Evolutionary conservation across 768 basidiomycete species (phyloP).

Genomic region (Tricholoma furcatifolium): DNA sequence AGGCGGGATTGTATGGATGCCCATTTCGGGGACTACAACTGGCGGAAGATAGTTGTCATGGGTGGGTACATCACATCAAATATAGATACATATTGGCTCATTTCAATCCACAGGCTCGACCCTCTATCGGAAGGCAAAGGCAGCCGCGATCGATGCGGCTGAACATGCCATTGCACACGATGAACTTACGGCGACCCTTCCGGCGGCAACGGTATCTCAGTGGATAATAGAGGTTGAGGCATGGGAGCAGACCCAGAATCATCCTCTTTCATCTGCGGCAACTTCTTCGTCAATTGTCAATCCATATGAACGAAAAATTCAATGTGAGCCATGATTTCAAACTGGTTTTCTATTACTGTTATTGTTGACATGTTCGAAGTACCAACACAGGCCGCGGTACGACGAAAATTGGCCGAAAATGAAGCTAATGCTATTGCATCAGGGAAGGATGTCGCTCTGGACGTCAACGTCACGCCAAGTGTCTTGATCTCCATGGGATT

Average conservation of each 20-base stretch:
- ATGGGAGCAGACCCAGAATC: too few relatives aligned
- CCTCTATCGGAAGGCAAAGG: background rate
- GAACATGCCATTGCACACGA: background rate
- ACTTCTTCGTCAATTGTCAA: too few relatives aligned
- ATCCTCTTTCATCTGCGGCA: too few relatives aligned
- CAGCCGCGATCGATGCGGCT: background rate
- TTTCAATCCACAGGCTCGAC: too few relatives aligned
- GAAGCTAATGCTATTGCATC: slow-evolving; percentile 10
- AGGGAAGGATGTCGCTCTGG: slow-evolving; percentile 14
- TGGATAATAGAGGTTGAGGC: background rate
- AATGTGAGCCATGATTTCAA: background rate
- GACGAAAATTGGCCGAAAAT: slow-evolving; percentile 7
- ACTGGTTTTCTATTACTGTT: background rate
- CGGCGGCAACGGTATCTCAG: background rate
- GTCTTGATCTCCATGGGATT: slow-evolving; percentile 13
- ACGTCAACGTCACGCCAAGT: too few relatives aligned
- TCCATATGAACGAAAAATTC: background rate
- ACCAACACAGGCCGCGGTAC: background rate
- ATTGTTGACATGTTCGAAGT: background rate
- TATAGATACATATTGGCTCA: too few relatives aligned
- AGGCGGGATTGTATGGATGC: too few relatives aligned
- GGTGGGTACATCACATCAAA: too few relatives aligned
- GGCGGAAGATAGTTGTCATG: too few relatives aligned
- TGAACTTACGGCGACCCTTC: background rate
- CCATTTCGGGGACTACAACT: too few relatives aligned